Conservation (phyloP, 1,139 yeast species). For the Scheffersomyces segobiensis region DNA sequence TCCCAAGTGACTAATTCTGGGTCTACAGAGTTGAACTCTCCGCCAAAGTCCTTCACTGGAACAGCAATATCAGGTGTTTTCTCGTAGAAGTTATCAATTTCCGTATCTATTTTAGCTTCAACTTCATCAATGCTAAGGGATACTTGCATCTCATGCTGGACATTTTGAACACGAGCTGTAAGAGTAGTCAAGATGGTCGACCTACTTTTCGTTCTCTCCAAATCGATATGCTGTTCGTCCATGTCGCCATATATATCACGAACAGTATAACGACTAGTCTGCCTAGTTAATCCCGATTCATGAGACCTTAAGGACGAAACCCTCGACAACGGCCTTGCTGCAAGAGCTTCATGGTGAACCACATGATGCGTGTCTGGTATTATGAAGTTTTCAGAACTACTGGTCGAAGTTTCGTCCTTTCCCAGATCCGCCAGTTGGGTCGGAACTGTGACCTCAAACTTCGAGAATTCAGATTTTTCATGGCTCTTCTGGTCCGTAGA, state of each 20-base stretch:
- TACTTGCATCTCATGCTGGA: constrained; percentile 4
- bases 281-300: neutral
- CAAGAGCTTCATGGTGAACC: neutral
- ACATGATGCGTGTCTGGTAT: neutral
- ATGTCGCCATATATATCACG: constrained; percentile 20
- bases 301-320: neutral
- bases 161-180: constrained; percentile 23
- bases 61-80: constrained; percentile 36
- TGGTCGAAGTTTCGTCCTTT: neutral
- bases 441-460: neutral
- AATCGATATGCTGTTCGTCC: constrained; percentile 26
- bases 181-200: constrained; percentile 39
- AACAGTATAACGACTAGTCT: constrained; percentile 10
- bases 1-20: constrained; percentile 71
- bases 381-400: neutral
- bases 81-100: constrained; percentile 15
- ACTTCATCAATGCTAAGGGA: constrained; percentile 10
- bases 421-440: neutral
- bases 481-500: neutral
- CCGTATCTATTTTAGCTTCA: constrained; percentile 7
- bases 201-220: constrained; percentile 39
- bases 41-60: constrained; percentile 48
- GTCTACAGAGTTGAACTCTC: constrained; percentile 50
- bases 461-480: neutral
- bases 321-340: neutral